These are phyloP conservation scores for Arachis hypogaea DNA, from an alignment of 306 rosid genomes.

Conservation along the genomic window DNA sequence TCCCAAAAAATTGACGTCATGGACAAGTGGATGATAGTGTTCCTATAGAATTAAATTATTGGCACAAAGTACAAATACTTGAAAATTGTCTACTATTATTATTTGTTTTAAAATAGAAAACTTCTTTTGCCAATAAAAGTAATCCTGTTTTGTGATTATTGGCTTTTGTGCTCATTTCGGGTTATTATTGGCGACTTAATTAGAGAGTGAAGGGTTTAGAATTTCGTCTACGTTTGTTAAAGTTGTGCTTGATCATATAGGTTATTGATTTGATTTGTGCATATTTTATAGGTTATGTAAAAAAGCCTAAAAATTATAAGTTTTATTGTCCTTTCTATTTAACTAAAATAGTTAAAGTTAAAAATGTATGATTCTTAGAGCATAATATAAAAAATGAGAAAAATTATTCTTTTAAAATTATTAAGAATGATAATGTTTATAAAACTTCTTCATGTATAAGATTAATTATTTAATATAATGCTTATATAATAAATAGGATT, in stretches of 20 bases:
- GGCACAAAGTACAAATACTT: neutral
- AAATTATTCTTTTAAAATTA: neutral
- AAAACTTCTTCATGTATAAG: neutral
- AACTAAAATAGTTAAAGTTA: neutral
- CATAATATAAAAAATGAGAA: too few species aligned
- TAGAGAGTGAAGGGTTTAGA: neutral
- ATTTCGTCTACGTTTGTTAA: constrained; percentile 10
- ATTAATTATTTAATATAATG: neutral
- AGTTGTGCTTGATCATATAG: neutral
- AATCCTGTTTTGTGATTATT: neutral
- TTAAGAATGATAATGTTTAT: neutral
- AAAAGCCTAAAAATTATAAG: neutral
- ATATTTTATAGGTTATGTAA: neutral
- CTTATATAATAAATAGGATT: too few species aligned
- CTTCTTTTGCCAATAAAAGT: constrained; percentile 5
- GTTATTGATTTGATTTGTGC: neutral
- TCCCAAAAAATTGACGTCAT: too few species aligned
- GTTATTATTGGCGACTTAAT: neutral
- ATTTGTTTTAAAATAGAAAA: too few species aligned
- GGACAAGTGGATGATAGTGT: neutral
- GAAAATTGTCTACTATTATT: neutral
- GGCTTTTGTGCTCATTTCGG: neutral
- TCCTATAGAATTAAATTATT: neutral
- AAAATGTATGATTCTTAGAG: neutral
- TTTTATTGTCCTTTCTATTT: neutral